Percentiles rank a stretch among this genome's conserved stretches.
Evolutionary conservation across 768 basidiomycete genomes (phyloP).

Genomic region (Russula vinacea): DNA sequence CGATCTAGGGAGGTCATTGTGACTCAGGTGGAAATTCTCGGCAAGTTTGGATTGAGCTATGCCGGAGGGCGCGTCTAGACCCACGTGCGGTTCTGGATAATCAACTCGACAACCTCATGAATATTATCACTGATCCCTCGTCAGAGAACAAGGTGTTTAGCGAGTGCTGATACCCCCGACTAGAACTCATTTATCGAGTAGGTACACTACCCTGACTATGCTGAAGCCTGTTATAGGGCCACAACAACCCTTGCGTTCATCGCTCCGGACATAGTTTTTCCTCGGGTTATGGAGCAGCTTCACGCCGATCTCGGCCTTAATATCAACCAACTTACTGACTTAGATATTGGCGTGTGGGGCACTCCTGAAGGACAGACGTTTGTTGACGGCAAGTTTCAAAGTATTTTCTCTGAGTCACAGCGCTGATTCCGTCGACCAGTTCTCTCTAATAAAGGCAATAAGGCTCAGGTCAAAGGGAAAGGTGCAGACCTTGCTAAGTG

Average conservation of each 20-base stretch:
- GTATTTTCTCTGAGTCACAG: not conserved
- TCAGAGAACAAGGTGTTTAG: conserved; percentile 19
- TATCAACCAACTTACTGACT: conserved; percentile 60
- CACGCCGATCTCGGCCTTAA: conserved; percentile 58
- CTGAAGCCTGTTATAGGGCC: conserved; percentile 69
- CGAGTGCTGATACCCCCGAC: conserved; percentile 37
- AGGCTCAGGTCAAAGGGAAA: conserved; percentile 69
- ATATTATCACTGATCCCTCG: conserved; percentile 11
- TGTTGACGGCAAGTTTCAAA: conserved; percentile 58
- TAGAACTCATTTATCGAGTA: conserved; percentile 6
- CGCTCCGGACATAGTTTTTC: conserved; percentile 63
- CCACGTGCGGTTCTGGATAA: conserved; percentile 57
- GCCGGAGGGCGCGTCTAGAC: conserved; percentile 64
- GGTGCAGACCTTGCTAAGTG: conserved; percentile 87
- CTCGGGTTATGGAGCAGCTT: conserved; percentile 66
- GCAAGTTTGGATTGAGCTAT: conserved; percentile 77
- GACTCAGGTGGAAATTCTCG: conserved; percentile 47
- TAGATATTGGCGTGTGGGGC: conserved; percentile 80
- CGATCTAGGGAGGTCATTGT: conserved; percentile 2
- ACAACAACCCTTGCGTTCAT: conserved; percentile 79
- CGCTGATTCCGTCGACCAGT: conserved; percentile 42
- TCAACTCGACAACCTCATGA: conserved; percentile 49
- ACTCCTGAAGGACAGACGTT: conserved; percentile 81
- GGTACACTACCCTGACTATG: conserved; percentile 16
- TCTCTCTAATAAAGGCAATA: conserved; percentile 54